These are phyloP conservation scores for Kalaharituber pfeilii DNA, from an alignment of 2,329 filamentous ascomycete genomes.

Conservation along the genomic window DNA sequence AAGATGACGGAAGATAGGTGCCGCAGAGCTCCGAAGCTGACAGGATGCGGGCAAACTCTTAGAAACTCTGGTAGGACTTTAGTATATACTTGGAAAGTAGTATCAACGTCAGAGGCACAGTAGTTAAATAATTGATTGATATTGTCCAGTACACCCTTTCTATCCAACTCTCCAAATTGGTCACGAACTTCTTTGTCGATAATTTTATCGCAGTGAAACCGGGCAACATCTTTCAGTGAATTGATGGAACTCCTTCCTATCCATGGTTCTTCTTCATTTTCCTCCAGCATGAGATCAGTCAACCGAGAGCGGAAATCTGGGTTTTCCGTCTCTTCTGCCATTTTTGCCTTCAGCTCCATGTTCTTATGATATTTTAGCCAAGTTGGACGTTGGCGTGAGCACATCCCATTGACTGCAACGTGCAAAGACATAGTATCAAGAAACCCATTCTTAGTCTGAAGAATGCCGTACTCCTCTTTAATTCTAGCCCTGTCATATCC, in stretches of 20 bases:
- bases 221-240: constrained; percentile 83
- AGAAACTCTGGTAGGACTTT: constrained; percentile 84
- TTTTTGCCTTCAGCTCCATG: constrained; percentile 62
- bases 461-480: constrained; percentile 70
- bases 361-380: constrained; percentile 97
- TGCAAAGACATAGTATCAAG: constrained; percentile 97
- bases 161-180: constrained; percentile 67
- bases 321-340: constrained; percentile 42
- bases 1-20: constrained; percentile 89
- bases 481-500: constrained; percentile 85
- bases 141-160: constrained; percentile 49
- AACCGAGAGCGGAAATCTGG: constrained; percentile 52
- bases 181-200: constrained; percentile 82
- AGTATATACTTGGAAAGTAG: constrained; percentile 87
- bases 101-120: constrained; percentile 80
- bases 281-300: constrained; percentile 45
- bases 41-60: constrained; percentile 80
- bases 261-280: constrained; percentile 92
- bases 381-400: constrained; percentile 81
- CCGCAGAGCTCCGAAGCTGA: constrained; percentile 84
- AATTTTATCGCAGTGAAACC: constrained; percentile 81
- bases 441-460: constrained; percentile 70
- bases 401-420: constrained; percentile 97
- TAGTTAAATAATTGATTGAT: constrained; percentile 78
- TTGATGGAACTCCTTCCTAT: constrained; percentile 89